A percentile compares a stretch with the other conserved stretches of the same genome.
phyloP scores from a whole-genome alignment of 2,329 filamentous ascomycete genomes.

The Fusarium humuli region DNA sequence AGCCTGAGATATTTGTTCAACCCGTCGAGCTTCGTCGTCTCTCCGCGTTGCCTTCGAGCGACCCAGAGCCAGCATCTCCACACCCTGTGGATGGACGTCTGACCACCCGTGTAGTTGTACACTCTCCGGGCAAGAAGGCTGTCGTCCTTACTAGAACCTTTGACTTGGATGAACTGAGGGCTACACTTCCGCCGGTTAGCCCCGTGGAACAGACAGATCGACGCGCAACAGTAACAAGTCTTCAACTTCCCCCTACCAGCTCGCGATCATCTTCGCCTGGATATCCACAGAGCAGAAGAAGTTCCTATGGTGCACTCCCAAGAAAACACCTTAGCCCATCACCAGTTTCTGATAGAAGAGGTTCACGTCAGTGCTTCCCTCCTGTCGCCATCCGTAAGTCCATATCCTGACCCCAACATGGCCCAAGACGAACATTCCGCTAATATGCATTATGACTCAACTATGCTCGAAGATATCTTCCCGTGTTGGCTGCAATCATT shows the following conservation, averaged over 20 bases:
- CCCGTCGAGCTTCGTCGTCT: conserved; percentile 43
- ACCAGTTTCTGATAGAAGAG: conserved; percentile 21
- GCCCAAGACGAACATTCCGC: neutral
- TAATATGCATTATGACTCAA: conserved; percentile 45
- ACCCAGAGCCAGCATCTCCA: conserved; percentile 26
- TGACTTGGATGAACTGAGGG: conserved; percentile 60
- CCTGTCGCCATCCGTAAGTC: conserved; percentile 45
- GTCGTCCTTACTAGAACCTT: conserved; percentile 64
- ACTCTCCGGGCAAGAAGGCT: conserved; percentile 54
- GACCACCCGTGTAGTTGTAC: conserved; percentile 47
- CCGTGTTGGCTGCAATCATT: conserved; percentile 66
- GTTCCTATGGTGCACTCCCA: conserved; percentile 25
- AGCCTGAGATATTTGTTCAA: conserved; percentile 44
- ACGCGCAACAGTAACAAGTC: conserved; percentile 31
- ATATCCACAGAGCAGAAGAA: conserved; percentile 17
- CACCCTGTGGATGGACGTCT: conserved; percentile 35
- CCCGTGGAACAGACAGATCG: conserved; percentile 25
- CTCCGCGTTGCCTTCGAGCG: conserved; percentile 23
- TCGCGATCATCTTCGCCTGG: conserved; percentile 24
- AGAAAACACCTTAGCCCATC: neutral
- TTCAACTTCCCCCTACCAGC: conserved; percentile 11
- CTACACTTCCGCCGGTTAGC: conserved; percentile 56
- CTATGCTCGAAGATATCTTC: conserved; percentile 56
- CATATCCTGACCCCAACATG: too few relatives aligned
- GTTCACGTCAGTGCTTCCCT: conserved; percentile 14